Conservation (phyloP, 441 rosid genomes). For the Croton laevigatus region DNA sequence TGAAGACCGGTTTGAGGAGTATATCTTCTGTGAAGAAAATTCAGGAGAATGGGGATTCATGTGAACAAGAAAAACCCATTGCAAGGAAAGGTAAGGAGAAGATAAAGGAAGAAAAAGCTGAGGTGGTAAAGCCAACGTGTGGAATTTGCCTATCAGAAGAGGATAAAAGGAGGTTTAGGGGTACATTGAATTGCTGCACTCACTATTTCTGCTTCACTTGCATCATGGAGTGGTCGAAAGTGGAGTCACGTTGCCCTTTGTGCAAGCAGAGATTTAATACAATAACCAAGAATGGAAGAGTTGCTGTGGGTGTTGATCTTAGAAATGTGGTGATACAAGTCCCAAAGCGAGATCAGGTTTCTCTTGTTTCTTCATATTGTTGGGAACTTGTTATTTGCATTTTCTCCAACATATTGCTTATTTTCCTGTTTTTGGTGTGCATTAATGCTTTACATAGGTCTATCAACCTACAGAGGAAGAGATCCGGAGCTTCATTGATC, state of each 20-base stretch:
- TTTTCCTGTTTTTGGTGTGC: conserved; percentile 16
- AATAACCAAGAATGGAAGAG: conserved; percentile 79
- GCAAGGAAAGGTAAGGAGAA: conserved; percentile 72
- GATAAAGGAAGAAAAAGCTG: conserved; percentile 54
- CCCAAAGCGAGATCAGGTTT: conserved; percentile 93
- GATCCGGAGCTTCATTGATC: conserved; percentile 88
- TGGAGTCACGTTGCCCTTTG: conserved; percentile 97
- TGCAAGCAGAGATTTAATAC: conserved; percentile 94
- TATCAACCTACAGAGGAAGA: conserved; percentile 99
- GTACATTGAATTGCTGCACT: conserved; percentile 76
- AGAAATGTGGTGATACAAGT: conserved; percentile 70
- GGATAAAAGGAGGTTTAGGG: conserved; percentile 82
- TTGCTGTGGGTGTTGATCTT: conserved; percentile 61
- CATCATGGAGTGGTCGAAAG: conserved; percentile 97
- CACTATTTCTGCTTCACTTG: conserved; percentile 97
- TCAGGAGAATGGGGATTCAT: conserved; percentile 39
- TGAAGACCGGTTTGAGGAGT: conserved; percentile 46
- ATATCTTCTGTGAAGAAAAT: conserved; percentile 44
- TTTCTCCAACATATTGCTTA: conserved; percentile 17
- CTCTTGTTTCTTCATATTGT: conserved; percentile 18
- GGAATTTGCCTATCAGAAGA: conserved; percentile 96
- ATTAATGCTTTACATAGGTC: conserved; percentile 49
- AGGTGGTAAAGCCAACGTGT: conserved; percentile 65
- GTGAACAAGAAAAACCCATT: conserved; percentile 40
- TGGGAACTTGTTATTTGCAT: neutral